Evolutionary conservation across 352 stramenopile genomes (phyloP).

Genomic region (Phytophthora multivora): DNA sequence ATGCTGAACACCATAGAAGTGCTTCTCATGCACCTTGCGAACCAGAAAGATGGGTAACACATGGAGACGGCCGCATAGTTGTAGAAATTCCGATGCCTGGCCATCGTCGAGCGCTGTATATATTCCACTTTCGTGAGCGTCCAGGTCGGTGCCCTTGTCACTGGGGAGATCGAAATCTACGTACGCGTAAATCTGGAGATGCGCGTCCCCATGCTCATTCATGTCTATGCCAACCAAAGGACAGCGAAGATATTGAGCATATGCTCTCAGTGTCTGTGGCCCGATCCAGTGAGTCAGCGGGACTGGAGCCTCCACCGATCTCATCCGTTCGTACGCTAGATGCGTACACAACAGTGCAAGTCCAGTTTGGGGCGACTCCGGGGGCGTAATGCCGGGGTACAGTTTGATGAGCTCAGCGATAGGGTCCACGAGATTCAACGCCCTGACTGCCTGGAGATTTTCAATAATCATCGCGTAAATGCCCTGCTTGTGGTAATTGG

Average conservation of each 20-base stretch:
- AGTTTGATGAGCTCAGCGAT: background rate
- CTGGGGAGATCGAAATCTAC: background rate
- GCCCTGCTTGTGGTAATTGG: background rate
- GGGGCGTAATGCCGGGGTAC: background rate
- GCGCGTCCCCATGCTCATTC: background rate
- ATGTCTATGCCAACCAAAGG: conserved; percentile 1
- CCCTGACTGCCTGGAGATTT: background rate
- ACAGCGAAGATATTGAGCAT: conserved; percentile 5
- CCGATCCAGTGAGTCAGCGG: conserved; percentile 2
- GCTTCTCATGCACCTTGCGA: background rate
- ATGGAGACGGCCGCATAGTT: background rate
- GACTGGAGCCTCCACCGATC: background rate
- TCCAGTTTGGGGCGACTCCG: too few relatives aligned
- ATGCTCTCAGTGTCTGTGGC: background rate
- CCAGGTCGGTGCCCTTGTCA: background rate
- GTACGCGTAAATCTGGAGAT: conserved; percentile 8
- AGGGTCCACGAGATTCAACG: background rate
- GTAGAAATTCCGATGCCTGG: background rate
- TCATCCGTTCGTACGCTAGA: background rate
- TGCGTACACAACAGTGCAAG: too few relatives aligned
- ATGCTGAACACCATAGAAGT: conserved; percentile 7
- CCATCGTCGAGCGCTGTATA: background rate
- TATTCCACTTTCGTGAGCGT: conserved; percentile 7
- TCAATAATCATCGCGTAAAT: conserved; percentile 7
- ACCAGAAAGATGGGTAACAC: conserved; percentile 4